A percentile compares a stretch with the other conserved stretches of the same genome.
These are phyloP conservation scores for Helminthosporium solani DNA, from an alignment of 2,329 filamentous ascomycete species.

Conservation along the genomic window DNA sequence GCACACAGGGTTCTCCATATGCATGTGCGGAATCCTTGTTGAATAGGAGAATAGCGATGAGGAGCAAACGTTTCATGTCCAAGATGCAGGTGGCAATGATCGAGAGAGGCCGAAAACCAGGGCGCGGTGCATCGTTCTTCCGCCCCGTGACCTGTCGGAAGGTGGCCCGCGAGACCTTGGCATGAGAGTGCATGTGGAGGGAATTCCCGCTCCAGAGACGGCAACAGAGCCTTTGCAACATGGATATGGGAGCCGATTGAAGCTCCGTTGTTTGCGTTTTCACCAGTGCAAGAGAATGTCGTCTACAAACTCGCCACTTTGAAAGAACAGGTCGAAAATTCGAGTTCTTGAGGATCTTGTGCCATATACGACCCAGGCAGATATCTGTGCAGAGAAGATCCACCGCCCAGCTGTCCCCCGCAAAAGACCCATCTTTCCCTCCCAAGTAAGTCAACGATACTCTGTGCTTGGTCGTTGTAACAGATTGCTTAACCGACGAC, in stretches of 20 bases:
- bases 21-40: slow-evolving; percentile 10
- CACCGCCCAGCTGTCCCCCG: slow-evolving; percentile 17
- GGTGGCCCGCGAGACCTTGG: slow-evolving; percentile 1
- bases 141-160: slow-evolving; percentile 2
- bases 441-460: slow-evolving; percentile 12
- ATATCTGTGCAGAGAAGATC: slow-evolving; percentile 11
- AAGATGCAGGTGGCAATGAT: slow-evolving; percentile 2
- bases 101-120: neutral
- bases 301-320: neutral
- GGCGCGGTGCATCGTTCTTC: slow-evolving; percentile 1
- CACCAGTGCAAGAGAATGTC: neutral
- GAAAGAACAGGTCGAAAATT: neutral
- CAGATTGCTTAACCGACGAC: slow-evolving; percentile 1
- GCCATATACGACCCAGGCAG: neutral
- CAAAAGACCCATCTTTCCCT: slow-evolving; percentile 7
- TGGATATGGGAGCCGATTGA: neutral
- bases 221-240: neutral
- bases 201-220: neutral
- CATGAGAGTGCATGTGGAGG: neutral
- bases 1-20: slow-evolving; percentile 1
- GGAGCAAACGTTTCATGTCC: slow-evolving; percentile 1
- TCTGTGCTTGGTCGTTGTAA: slow-evolving; percentile 11
- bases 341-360: neutral
- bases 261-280: neutral
- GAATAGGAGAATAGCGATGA: slow-evolving; percentile 1